Evolutionary conservation across 2,329 filamentous ascomycete species (phyloP), one percentile per base, ranked within the genome.

Genomic region (Ophiostoma himal-ulmi): DNA sequence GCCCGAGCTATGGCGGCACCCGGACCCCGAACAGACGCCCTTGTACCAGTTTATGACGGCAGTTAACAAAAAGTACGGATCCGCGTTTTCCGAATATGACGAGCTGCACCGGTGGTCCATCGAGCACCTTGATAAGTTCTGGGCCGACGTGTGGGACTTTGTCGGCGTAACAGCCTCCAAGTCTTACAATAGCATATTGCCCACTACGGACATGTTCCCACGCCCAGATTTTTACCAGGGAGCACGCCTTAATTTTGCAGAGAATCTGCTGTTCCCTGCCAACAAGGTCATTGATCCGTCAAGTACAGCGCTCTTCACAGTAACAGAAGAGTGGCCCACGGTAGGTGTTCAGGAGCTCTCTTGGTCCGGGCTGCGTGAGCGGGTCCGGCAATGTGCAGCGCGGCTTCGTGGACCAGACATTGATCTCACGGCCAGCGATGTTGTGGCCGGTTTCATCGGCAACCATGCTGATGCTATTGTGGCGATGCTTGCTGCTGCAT

Each of bases 381-480:
- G 88, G 41, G 94, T 97, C 36, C 87, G 89, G 69, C 82, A 83
- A 74, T 96, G 91, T 77, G 88, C 92, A 72, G 85, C 86, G 71
- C 89, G 89, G 0, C 84, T 97, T 78, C 74, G 74, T 6, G 83
- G 88, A 48, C 30, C 70, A 1, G 86, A 86, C 41, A 81, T 87
- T 1, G 91, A 90, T 0, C 76, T 98, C 44, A 75, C 78, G 69
- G 77, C 82, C 20, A 78, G 82, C 34, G 85, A 88, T 74, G 82
- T 89, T 30, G 84, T 89, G n/a, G 86, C 86, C 60, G 88, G 88
- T 10, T 97, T 94, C 77, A 88, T 97, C 17, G 94, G 92, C 30
- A 98, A 99, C 77, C 93, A 97, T 78, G 88, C 88, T 7, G 91
- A 96, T 78, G 91, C 94, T 0, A 82, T 98, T 26, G 89, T 97